These are phyloP conservation scores for Anthostomella pinea DNA, from an alignment of 2,329 filamentous ascomycete genomes.

Conservation along the genomic window DNA sequence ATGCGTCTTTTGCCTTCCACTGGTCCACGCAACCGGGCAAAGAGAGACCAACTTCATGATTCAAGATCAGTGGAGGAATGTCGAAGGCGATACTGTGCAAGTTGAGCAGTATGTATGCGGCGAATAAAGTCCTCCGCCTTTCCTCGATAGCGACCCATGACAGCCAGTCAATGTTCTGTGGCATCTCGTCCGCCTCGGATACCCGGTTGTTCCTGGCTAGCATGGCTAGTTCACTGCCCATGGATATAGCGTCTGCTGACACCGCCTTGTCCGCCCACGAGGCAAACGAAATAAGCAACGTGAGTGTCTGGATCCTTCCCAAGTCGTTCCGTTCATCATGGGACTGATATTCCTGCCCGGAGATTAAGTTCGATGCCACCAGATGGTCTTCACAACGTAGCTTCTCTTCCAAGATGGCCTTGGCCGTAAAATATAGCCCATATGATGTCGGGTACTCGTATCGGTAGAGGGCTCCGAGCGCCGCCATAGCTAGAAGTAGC, in stretches of 20 bases:
- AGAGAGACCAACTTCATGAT: constrained; percentile 50
- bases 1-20: constrained; percentile 51
- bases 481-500: constrained; percentile 48
- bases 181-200: constrained; percentile 2
- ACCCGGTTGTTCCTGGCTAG: constrained; percentile 11
- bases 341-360: neutral
- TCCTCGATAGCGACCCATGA: constrained; percentile 51
- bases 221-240: constrained; percentile 21
- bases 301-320: constrained; percentile 38
- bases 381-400: constrained; percentile 48
- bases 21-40: constrained; percentile 53
- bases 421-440: constrained; percentile 55
- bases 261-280: constrained; percentile 22
- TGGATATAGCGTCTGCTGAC: constrained; percentile 20
- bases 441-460: constrained; percentile 51
- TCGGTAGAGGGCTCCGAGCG: constrained; percentile 45
- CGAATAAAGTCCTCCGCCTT: constrained; percentile 51
- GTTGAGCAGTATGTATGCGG: constrained; percentile 50
- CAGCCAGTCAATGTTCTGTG: constrained; percentile 50
- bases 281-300: constrained; percentile 32
- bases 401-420: constrained; percentile 50
- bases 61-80: constrained; percentile 55
- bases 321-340: constrained; percentile 12
- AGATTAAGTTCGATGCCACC: constrained; percentile 24
- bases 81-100: constrained; percentile 61